These are phyloP conservation scores for Rickenella mellea DNA, from an alignment of 768 basidiomycete species.

Conservation along the genomic window DNA sequence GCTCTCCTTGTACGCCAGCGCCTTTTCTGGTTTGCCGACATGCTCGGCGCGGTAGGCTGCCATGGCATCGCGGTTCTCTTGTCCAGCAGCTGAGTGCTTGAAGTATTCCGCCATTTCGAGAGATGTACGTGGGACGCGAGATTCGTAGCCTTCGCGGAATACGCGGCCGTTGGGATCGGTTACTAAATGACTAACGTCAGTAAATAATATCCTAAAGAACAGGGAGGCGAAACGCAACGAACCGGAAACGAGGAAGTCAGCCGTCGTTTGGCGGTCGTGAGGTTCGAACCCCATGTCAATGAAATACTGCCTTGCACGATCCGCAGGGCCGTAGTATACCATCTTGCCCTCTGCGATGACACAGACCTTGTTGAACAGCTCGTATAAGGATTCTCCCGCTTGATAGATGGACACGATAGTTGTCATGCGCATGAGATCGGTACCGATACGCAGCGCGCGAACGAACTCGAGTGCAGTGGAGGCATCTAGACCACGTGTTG, in stretches of 20 bases:
- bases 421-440: conserved; percentile 30
- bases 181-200: conserved; percentile 23
- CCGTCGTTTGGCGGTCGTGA: conserved; percentile 45
- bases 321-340: conserved; percentile 65
- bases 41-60: not conserved
- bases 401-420: conserved; percentile 39
- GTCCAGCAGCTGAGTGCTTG: not conserved
- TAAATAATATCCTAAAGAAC: not conserved
- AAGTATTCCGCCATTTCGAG: conserved; percentile 41
- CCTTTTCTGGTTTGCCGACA: not conserved
- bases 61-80: not conserved
- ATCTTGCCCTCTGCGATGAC: conserved; percentile 67
- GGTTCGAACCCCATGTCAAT: conserved; percentile 54
- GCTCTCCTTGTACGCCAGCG: conserved; percentile 4
- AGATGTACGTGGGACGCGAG: conserved; percentile 39
- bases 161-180: conserved; percentile 55
- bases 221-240: not conserved
- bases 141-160: conserved; percentile 29
- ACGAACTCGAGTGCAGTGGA: conserved; percentile 54
- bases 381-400: conserved; percentile 28
- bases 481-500: conserved; percentile 40
- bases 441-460: conserved; percentile 45
- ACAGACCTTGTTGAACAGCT: conserved; percentile 48
- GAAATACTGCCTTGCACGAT: conserved; percentile 62
- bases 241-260: conserved; percentile 48